Base-by-base conservation (phyloP, 208 protist genomes). In the Wallacemonas rigidus region DNA sequence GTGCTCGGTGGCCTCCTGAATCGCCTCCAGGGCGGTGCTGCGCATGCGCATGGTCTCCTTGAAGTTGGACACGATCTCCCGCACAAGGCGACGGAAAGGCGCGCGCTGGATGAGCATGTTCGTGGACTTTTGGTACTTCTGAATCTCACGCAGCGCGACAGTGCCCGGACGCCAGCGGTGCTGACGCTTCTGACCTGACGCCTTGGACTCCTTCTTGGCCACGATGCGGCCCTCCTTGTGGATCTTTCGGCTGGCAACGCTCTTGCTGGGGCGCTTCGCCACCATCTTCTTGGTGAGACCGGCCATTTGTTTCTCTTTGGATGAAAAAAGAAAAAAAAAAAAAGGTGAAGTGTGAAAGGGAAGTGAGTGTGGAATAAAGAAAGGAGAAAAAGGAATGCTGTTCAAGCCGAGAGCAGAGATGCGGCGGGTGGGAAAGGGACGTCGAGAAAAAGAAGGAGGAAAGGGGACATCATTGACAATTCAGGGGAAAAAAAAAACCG, bases 51-150 rank as follows among this genome's bases (percentile, higher is more conserved):
- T 85, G 9, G 87, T 85, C 56, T 94, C 90, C 86, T 98, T 98
- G 75, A 96, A 85, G 70, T 97, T 95, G 75, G 98, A 91, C 70
- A 98, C 97, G 54, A 99, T 98, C 82, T 99, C 99, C 69, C 98
- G 94, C 54, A 99, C 99, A 5, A 99, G 92, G 67, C 99, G 97
- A 72, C 98, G 98, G 95, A 99, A 99, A 68, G 99, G 99, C 0
- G 99, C 88, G 71, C 98, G 99, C 71, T 97, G 85, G 80, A 99
- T 99, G 50, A 99, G 93, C n/a, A 99, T 87, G 43, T 99, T 96
- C 17, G 99, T 99, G 40, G 88, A 92, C 81, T 98, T 98, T 88
- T 99, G 99, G 90, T 99, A 99, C 51, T 93, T 89, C 68, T 98
- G 92, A 73, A 99, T 99, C 86, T 99, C 99, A 67, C 98, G 95